These are phyloP conservation scores for slime mould (Dictyostelium discoideum) DNA, from an alignment of 78 protist genomes.

Conservation along the genomic window dicty_2.7 NC_007088.5:131001-131500, in stretches of 20 bases:
- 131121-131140: constrained; percentile 90
- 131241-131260: constrained; percentile 93
- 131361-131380: constrained; percentile 97
- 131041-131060: constrained; percentile 96
- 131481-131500: neutral
- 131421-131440: constrained; percentile 94
- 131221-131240: constrained; percentile 95
- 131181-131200: constrained; percentile 98
- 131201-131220: constrained; percentile 99
- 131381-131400: constrained; percentile 94
- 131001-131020: no score
- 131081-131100: constrained; percentile 92
- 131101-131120: constrained; percentile 94
- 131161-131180: constrained; percentile 96
- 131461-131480: constrained; percentile 30
- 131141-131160: constrained; percentile 91
- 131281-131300: constrained; percentile 92
- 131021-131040: constrained; percentile 97
- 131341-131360: constrained; percentile 91
- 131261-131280: constrained; percentile 95
- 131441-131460: constrained; percentile 86
- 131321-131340: constrained; percentile 95
- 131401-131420: constrained; percentile 98
- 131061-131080: constrained; percentile 93
- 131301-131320: constrained; percentile 94